Conservation (phyloP, 306 rosid species). For the Vigna hirtella region DNA sequence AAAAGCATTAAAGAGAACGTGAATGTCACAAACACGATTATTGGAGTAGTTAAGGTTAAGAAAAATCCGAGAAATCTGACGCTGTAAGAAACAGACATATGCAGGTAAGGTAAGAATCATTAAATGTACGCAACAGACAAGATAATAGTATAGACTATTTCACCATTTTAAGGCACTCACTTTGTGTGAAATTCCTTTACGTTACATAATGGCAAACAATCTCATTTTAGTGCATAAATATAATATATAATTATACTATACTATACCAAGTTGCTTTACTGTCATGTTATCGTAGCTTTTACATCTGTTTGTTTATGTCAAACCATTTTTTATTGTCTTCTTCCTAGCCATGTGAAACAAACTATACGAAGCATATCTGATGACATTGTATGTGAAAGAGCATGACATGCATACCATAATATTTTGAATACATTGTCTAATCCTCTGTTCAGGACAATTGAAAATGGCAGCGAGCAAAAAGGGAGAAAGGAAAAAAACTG, state of each 20-base stretch:
- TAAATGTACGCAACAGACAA: conserved; percentile 15
- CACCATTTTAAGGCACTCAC: not conserved
- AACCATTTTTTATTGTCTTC: not conserved
- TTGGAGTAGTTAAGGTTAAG: not conserved
- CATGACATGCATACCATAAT: not conserved
- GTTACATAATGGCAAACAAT: not conserved
- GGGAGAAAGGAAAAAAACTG: not conserved
- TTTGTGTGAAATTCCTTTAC: not conserved
- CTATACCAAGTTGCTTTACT: too few relatives aligned
- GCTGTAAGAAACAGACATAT: conserved; percentile 18
- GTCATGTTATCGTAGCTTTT: not conserved
- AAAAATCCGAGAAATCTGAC: not conserved
- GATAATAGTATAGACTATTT: not conserved
- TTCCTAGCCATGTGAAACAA: not conserved
- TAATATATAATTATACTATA: not conserved
- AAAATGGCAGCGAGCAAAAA: not conserved
- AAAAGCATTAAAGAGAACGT: not conserved
- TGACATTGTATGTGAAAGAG: not conserved
- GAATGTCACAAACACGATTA: not conserved
- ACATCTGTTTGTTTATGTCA: not conserved
- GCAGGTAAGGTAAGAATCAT: conserved; percentile 8
- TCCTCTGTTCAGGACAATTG: not conserved
- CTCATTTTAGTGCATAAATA: not conserved
- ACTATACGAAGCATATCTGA: not conserved
- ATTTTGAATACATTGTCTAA: not conserved